Percentiles rank a stretch among this genome's conserved stretches.
Conservation (phyloP, 2,329 filamentous ascomycete genomes). For the Venturia pyrina region DNA sequence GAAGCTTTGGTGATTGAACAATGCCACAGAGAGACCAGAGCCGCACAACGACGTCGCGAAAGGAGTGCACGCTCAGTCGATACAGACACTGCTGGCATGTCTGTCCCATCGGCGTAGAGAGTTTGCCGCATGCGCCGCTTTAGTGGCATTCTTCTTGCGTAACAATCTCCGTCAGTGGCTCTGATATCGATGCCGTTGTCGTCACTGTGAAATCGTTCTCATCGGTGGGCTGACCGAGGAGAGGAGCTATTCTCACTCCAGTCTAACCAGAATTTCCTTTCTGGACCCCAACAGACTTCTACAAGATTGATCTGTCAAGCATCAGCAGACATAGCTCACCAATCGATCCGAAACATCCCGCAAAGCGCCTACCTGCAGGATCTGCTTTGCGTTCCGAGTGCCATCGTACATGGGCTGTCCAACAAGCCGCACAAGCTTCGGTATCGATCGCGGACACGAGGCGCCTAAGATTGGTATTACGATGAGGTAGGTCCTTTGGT, state of each 20-base stretch:
- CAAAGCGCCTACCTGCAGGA: conserved; percentile 1
- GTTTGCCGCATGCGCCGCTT: not conserved
- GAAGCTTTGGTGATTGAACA: not conserved
- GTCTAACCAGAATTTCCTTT: not conserved
- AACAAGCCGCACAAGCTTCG: not conserved
- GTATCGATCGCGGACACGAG: not conserved
- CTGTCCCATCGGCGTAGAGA: not conserved
- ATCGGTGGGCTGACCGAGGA: not conserved
- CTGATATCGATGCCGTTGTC: not conserved
- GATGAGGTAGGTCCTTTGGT: not conserved
- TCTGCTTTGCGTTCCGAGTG: not conserved
- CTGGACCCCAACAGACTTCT: not conserved
- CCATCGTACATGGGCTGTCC: not conserved
- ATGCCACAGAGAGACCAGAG: not conserved
- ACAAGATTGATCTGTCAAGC: not conserved
- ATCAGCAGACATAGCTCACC: not conserved
- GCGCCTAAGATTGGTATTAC: not conserved
- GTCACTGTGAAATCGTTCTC: not conserved
- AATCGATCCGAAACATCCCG: not conserved
- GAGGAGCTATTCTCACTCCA: not conserved
- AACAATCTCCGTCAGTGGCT: not conserved
- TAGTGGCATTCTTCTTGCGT: not conserved
- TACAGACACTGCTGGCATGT: not conserved
- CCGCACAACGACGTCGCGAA: not conserved
- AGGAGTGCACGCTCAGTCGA: not conserved